Percentiles rank a stretch among this genome's conserved stretches.
These are phyloP conservation scores for Leishmania martiniquensis DNA, from an alignment of 208 protist species.

Conservation along the genomic window DNA sequence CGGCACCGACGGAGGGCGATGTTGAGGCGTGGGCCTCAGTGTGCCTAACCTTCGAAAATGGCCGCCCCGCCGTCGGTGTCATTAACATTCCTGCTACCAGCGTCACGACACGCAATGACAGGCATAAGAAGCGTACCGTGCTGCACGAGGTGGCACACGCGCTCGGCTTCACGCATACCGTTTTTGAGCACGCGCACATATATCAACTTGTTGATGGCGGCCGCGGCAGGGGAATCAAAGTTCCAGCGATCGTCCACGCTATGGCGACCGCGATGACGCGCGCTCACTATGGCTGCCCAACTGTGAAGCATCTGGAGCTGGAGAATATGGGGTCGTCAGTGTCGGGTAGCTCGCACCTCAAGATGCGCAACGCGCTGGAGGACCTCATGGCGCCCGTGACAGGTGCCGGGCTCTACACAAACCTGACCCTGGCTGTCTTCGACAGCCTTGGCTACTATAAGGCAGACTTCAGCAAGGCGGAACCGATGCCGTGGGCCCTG, in stretches of 20 bases:
- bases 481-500: slow-evolving; percentile 74
- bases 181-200: slow-evolving; percentile 27
- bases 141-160: too few relatives aligned
- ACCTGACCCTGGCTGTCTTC: slow-evolving; percentile 82
- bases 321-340: slow-evolving; percentile 62
- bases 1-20: slow-evolving; percentile 23
- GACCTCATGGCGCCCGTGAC: slow-evolving; percentile 79
- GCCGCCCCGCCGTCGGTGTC: too few relatives aligned
- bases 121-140: too few relatives aligned
- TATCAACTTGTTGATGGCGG: slow-evolving; percentile 2
- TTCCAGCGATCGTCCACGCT: slow-evolving; percentile 34
- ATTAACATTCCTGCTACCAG: too few relatives aligned
- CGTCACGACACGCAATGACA: too few relatives aligned
- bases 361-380: slow-evolving; percentile 73
- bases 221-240: slow-evolving; percentile 37
- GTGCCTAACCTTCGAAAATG: too few relatives aligned
- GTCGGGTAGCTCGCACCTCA: slow-evolving; percentile 84
- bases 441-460: slow-evolving; percentile 82
- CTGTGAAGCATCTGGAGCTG: slow-evolving; percentile 66
- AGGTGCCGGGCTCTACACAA: slow-evolving; percentile 44
- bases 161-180: too few relatives aligned
- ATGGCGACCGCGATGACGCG: slow-evolving; percentile 36
- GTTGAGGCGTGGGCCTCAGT: too few relatives aligned
- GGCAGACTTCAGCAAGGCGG: slow-evolving; percentile 61
- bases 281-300: slow-evolving; percentile 70